Base-by-base conservation (phyloP, 306 rosid species). In the Pyrus betulifolia region DNA sequence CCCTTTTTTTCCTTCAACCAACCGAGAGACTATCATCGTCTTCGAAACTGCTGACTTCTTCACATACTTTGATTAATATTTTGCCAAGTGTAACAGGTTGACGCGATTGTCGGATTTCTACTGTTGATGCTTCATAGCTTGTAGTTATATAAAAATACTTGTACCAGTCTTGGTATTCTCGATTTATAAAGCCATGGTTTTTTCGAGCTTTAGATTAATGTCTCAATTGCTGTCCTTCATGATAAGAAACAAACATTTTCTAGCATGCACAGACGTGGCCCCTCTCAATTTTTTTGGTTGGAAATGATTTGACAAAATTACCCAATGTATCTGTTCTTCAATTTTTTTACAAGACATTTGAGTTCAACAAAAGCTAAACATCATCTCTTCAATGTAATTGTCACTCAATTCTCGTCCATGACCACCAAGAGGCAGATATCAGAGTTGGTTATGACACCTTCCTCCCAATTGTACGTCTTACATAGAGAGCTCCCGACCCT, bases 21-120 rank as follows among this genome's bases (percentile, higher is more conserved):
- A 80, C 77, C 68, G 71, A 76, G 21, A 49, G 21, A 84, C 79
- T 54, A 61, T 59, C 73, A 84, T 58, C 68, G 74, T 61, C 78
- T 63, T 65, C 72, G 45, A 85, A 80, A 60, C 61, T 77, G 78
- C 82, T 78, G 80, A 68, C 78, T 76, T 25, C 30, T 71, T 66
- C 46, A 62, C 77, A 75, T 46, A 51, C 21, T 5, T 76, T 74
- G 13, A 62, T 80, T 30, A 17, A 28, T 71, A 44, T 35, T 35
- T 71, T 44, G 21, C 14, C 13, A 3, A 71, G 59, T 65, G 70
- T 66, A 80, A 78, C 75, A 73, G 71, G 82, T 70, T 65, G 54
- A 61, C 83, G 12, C 68, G 74, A 58, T 38, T 74, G 79, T 31
- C 57, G 61, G 49, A 31, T 66, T 35, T 55, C 4, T 58, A 23